phyloP scores from a whole-genome alignment of 1,284 basidiomycete genomes.

The Thecaphora thlaspeos region DNA sequence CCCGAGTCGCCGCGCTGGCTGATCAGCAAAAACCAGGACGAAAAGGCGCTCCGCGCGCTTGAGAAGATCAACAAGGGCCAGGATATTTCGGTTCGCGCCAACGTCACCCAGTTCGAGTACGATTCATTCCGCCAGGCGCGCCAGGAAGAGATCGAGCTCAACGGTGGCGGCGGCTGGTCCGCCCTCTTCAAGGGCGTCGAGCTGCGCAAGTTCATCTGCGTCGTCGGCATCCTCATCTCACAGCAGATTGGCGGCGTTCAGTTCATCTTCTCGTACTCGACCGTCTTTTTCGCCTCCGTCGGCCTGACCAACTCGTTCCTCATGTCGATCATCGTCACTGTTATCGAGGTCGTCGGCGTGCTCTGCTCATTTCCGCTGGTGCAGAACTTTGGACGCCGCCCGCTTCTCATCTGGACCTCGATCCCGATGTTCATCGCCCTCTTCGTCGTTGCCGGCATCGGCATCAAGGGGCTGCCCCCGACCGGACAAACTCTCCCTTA shows the following conservation, averaged over 20 bases:
- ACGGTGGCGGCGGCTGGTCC: slow-evolving; percentile 58
- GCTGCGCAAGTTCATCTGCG: slow-evolving; percentile 58
- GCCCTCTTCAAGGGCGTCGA: slow-evolving; percentile 56
- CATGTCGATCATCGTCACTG: slow-evolving; percentile 58
- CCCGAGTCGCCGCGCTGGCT: slow-evolving; percentile 60
- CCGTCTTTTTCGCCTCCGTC: slow-evolving; percentile 37
- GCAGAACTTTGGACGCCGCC: slow-evolving; percentile 60
- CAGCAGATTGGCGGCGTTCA: slow-evolving; percentile 56
- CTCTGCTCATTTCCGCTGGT: slow-evolving; percentile 60
- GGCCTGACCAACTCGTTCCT: slow-evolving; percentile 59
- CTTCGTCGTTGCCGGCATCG: slow-evolving; percentile 58
- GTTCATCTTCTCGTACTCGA: slow-evolving; percentile 60
- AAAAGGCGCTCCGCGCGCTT: slow-evolving; percentile 59
- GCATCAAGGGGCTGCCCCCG: slow-evolving; percentile 45
- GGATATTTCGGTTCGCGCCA: slow-evolving; percentile 51
- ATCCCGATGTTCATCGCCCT: slow-evolving; percentile 60
- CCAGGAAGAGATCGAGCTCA: slow-evolving; percentile 57
- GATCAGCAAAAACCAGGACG: slow-evolving; percentile 58
- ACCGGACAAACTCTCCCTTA: slow-evolving; percentile 30
- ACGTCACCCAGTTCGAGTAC: slow-evolving; percentile 54
- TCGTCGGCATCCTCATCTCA: slow-evolving; percentile 60
- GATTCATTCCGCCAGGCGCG: slow-evolving; percentile 59
- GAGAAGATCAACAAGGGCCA: slow-evolving; percentile 59
- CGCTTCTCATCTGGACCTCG: slow-evolving; percentile 59
- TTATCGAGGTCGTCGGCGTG: slow-evolving; percentile 59